These are phyloP conservation scores for Huntiella moniliformis DNA, from an alignment of 2,329 filamentous ascomycete genomes.

Conservation along the genomic window DNA sequence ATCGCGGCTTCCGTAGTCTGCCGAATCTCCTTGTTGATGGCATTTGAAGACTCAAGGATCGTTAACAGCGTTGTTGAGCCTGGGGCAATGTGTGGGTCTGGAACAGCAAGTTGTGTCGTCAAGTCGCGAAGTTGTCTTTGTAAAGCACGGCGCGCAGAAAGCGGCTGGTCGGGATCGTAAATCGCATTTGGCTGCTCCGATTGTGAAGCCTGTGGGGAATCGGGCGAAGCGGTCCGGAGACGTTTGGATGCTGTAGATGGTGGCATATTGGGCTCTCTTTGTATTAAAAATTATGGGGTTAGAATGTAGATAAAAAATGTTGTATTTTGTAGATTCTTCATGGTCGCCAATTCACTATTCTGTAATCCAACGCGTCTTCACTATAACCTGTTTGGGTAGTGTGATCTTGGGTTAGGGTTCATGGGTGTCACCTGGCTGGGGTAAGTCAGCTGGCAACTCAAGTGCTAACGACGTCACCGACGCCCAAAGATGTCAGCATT, in stretches of 20 bases:
- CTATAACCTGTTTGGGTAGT: no score
- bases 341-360: no score
- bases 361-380: no score
- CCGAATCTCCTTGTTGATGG: conserved; percentile 48
- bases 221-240: not conserved
- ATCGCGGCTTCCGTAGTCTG: conserved; percentile 83
- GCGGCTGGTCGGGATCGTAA: conserved; percentile 71
- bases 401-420: no score
- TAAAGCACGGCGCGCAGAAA: conserved; percentile 51
- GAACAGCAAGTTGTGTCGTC: conserved; percentile 37
- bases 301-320: no score
- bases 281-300: no score
- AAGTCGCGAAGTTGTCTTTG: conserved; percentile 53
- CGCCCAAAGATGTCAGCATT: no score
- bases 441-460: no score
- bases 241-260: not conserved
- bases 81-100: conserved; percentile 20
- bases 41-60: conserved; percentile 47
- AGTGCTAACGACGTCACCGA: no score
- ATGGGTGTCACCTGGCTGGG: no score
- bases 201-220: conserved; percentile 9
- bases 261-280: not conserved
- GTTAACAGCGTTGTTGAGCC: conserved; percentile 35
- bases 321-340: no score
- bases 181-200: conserved; percentile 19